Evolutionary conservation across 108 stramenopile species (phyloP).

Genomic region (Cylindrotheca closterium): DNA sequence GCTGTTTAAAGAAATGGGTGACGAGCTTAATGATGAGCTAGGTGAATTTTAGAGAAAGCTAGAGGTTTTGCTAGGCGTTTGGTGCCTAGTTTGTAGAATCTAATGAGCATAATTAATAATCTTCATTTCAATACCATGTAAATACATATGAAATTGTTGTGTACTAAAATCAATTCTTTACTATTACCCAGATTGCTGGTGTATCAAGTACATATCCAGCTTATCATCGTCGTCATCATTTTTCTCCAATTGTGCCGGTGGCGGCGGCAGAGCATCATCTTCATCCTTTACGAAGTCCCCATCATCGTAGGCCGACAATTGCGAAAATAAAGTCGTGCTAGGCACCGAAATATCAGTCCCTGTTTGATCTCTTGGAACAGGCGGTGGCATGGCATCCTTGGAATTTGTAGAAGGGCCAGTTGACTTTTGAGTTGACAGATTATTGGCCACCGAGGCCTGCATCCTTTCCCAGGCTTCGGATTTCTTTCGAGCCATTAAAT

Average conservation of each 20-base stretch:
- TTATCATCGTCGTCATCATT: constrained; percentile 19
- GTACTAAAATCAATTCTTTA: too few species aligned
- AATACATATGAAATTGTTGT: too few species aligned
- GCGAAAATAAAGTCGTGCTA: constrained; percentile 29
- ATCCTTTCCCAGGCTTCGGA: constrained; percentile 48
- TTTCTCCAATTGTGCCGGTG: constrained; percentile 16
- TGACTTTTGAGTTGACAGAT: constrained; percentile 1
- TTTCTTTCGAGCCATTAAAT: constrained; percentile 17
- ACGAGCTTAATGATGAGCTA: too few species aligned
- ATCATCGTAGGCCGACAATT: constrained; percentile 29
- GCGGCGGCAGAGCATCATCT: constrained; percentile 12
- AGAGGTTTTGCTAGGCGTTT: too few species aligned
- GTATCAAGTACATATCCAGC: constrained; percentile 2
- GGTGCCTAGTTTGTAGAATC: too few species aligned
- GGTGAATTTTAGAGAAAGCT: too few species aligned
- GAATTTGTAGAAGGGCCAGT: constrained; percentile 16
- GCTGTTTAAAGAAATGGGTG: too few species aligned
- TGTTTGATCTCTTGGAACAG: background rate
- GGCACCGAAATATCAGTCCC: constrained; percentile 33
- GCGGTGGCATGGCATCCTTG: constrained; percentile 26
- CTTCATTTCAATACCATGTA: too few species aligned
- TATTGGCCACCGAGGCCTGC: constrained; percentile 26
- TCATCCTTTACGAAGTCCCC: constrained; percentile 15
- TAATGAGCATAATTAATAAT: too few species aligned
- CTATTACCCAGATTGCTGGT: background rate